These are phyloP conservation scores for Peribolospora kevripleyi DNA, from an alignment of 768 basidiomycete genomes.

Conservation along the genomic window DNA sequence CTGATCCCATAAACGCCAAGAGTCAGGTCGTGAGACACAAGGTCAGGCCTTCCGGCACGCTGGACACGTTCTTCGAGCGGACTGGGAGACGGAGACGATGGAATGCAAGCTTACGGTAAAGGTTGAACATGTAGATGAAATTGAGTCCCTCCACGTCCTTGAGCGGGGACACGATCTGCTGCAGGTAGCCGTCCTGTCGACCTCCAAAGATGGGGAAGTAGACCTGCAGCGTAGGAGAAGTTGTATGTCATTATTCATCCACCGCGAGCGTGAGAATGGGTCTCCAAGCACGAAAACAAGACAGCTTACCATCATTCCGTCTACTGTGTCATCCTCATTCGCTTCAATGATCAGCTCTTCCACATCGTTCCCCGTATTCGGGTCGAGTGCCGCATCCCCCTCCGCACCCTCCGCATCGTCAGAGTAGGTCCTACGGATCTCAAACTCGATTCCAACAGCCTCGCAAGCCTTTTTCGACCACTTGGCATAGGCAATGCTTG, in stretches of 20 bases:
- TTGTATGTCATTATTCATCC: background rate
- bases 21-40: background rate
- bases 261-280: background rate
- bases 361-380: constrained; percentile 56
- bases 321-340: constrained; percentile 53
- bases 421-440: constrained; percentile 45
- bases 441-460: constrained; percentile 64
- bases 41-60: background rate
- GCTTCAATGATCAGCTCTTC: constrained; percentile 92
- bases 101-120: background rate
- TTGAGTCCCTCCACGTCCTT: constrained; percentile 97
- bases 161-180: constrained; percentile 83
- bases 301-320: constrained; percentile 74
- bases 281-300: constrained; percentile 1
- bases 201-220: constrained; percentile 91
- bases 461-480: constrained; percentile 82
- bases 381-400: constrained; percentile 20
- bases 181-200: constrained; percentile 82
- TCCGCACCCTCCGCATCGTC: constrained; percentile 26
- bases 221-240: constrained; percentile 28
- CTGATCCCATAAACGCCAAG: background rate
- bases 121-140: constrained; percentile 48
- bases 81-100: constrained; percentile 1
- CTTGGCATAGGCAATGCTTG: constrained; percentile 60
- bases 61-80: constrained; percentile 11